Conservation (phyloP, 352 stramenopile species). For the Saprolegnia diclina region DNA sequence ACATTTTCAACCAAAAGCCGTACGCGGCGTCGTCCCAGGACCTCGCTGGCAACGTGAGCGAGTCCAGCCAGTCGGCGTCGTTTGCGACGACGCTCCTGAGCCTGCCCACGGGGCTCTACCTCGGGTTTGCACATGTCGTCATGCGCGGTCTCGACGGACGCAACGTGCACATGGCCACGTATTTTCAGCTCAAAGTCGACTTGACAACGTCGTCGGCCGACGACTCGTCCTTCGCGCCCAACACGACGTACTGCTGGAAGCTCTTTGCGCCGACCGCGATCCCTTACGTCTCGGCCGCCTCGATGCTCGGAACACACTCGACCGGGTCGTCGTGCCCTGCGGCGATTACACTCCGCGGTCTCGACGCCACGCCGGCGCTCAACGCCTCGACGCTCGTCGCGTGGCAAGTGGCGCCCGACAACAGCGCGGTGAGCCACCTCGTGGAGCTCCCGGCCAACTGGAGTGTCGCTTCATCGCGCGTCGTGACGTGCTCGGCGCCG, state of each 20-base stretch:
- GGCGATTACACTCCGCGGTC: neutral
- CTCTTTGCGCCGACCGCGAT: slow-evolving; percentile 2
- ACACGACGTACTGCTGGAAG: slow-evolving; percentile 27
- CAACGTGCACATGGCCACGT: slow-evolving; percentile 17
- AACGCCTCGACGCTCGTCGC: neutral
- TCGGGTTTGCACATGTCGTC: slow-evolving; percentile 22
- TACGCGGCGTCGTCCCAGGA: slow-evolving; percentile 3
- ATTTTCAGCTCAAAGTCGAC: slow-evolving; percentile 23
- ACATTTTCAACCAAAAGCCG: slow-evolving; percentile 21
- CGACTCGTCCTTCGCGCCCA: neutral
- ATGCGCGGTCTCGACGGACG: neutral
- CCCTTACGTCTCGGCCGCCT: neutral
- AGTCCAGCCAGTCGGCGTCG: neutral
- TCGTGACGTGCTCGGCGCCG: neutral
- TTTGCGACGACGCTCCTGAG: slow-evolving; percentile 10
- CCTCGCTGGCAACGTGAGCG: neutral
- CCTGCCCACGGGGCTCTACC: slow-evolving; percentile 8
- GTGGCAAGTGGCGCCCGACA: neutral
- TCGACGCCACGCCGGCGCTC: neutral
- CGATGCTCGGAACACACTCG: slow-evolving; percentile 12
- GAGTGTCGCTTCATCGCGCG: neutral
- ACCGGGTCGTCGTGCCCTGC: slow-evolving; percentile 16
- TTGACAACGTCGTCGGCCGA: neutral
- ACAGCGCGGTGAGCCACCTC: neutral
- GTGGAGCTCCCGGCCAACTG: neutral